These are phyloP conservation scores for Talaromyces sp. DNA, from an alignment of 2,329 filamentous ascomycete species.

Conservation along the genomic window DNA sequence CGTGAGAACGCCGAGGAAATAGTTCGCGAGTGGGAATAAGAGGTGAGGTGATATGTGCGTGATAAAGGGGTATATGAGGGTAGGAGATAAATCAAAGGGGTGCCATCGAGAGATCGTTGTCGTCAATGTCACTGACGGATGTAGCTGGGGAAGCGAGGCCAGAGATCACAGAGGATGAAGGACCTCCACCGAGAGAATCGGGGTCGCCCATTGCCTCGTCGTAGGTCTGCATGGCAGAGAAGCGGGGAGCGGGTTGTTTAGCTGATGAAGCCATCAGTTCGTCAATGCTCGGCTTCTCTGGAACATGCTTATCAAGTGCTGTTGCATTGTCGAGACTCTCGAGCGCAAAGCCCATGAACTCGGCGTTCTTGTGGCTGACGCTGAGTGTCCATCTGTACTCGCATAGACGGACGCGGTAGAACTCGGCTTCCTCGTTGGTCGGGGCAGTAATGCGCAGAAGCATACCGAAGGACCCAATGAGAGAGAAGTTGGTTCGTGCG, in stretches of 20 bases:
- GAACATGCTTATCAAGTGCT: slow-evolving; percentile 68
- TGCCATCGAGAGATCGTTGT: slow-evolving; percentile 28
- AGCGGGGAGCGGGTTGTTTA: slow-evolving; percentile 27
- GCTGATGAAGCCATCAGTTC: slow-evolving; percentile 40
- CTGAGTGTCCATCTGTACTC: slow-evolving; percentile 95
- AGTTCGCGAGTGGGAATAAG: slow-evolving; percentile 3
- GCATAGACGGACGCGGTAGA: slow-evolving; percentile 80
- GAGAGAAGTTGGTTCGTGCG: slow-evolving; percentile 72
- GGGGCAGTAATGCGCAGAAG: slow-evolving; percentile 88
- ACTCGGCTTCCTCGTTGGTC: slow-evolving; percentile 84
- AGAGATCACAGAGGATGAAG: slow-evolving; percentile 41
- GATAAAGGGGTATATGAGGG: neutral
- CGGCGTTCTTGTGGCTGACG: slow-evolving; percentile 74
- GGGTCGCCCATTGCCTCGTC: slow-evolving; percentile 34
- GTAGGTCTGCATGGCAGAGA: slow-evolving; percentile 19
- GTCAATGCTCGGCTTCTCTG: slow-evolving; percentile 68
- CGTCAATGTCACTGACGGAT: slow-evolving; percentile 36
- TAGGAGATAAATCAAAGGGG: slow-evolving; percentile 3
- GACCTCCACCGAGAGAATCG: slow-evolving; percentile 21
- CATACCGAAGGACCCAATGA: slow-evolving; percentile 92
- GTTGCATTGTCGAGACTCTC: slow-evolving; percentile 75
- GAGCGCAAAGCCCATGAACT: slow-evolving; percentile 65
- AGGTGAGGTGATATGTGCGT: neutral
- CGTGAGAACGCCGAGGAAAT: slow-evolving; percentile 17
- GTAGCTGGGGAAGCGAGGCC: slow-evolving; percentile 43